phyloP scores from a whole-genome alignment of 352 stramenopile genomes.

The Labyrinthula sp. region DNA sequence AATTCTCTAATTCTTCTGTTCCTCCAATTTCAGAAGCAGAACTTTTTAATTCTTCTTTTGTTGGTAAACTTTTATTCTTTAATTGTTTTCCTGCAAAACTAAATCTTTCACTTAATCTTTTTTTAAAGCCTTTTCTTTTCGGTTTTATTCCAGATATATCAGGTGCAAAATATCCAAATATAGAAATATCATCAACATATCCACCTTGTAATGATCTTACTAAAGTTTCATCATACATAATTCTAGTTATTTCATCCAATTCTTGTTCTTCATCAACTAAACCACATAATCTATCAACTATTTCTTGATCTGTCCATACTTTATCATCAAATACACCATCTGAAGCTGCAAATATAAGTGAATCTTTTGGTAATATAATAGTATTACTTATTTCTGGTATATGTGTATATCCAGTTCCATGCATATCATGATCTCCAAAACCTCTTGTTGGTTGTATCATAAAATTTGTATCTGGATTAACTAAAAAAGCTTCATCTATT shows the following conservation, averaged over 20 bases:
- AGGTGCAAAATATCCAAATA: conserved; percentile 4
- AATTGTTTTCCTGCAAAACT: too few relatives aligned
- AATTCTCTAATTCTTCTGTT: too few relatives aligned
- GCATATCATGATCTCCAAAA: conserved; percentile 26
- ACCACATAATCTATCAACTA: conserved; percentile 14
- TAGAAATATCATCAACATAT: conserved; percentile 27
- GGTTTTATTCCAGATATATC: too few relatives aligned
- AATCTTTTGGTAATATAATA: conserved; percentile 1
- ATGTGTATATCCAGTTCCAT: conserved; percentile 19
- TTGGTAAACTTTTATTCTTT: too few relatives aligned
- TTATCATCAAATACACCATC: conserved; percentile 26
- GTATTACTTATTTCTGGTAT: conserved; percentile 10
- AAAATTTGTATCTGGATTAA: conserved; percentile 26
- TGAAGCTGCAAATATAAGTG: conserved; percentile 4
- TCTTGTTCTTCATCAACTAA: too few relatives aligned
- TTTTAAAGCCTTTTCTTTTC: too few relatives aligned
- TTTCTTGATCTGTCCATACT: conserved; percentile 15
- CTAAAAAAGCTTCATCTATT: conserved; percentile 26
- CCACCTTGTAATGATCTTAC: conserved; percentile 10
- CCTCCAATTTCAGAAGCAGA: too few relatives aligned
- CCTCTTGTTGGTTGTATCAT: conserved; percentile 25
- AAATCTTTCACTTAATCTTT: too few relatives aligned
- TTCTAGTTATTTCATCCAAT: background rate
- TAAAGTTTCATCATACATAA: conserved; percentile 22
- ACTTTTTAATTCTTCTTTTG: too few relatives aligned